Base-by-base conservation (phyloP, 2,329 filamentous ascomycete species). In the Trichoderma cornu-damae region DNA sequence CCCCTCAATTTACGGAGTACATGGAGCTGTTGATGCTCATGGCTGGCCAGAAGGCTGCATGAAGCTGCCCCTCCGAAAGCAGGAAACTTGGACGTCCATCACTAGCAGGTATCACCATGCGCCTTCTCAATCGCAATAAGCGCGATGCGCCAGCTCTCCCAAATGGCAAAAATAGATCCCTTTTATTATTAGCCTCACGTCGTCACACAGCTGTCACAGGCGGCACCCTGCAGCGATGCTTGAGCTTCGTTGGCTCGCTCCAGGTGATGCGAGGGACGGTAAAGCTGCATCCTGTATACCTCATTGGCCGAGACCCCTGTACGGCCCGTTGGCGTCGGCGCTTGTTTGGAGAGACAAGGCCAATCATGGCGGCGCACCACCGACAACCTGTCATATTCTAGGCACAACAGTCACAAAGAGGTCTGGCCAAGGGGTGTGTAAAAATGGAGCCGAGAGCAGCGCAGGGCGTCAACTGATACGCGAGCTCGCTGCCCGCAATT, bases 381-480 rank as follows among this genome's bases (percentile, higher is more conserved):
- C 26, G 12, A 18, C 14, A 12, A 20, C 38, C 24, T 43, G 28
- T 53, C 50, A 50, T 50, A 35, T 56, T n/a, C 37, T 30, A 53
- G 46, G 43, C 51, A 44, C 51, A 47, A 22, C 46, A 40, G 50
- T 49, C 42, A 48, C 57, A 42, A 48, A 34, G 14, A 44, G 44
- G 42, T 8, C 35, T 26, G 30, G 55, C 34, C 35, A 30, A 38
- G 49, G 24, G 44, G 12, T 32, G 30, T 22, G 26, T 28, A 18
- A 37, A 26, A 28, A 53, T 47, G 50, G 57, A 46, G 40, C 34
- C 34, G 30, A 59, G 51, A 24, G 24, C 51, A 35, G 20, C 30
- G 11, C n/a, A 56, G 57, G 57, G 57, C 57, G 57, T 46, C 22
- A 56, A 59, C 35, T 59, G 51, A 55, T 50, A 59, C 52, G 40